Base-by-base conservation (phyloP, 2,329 filamentous ascomycete genomes). In the Neoscytalidium dimidiatum region DNA sequence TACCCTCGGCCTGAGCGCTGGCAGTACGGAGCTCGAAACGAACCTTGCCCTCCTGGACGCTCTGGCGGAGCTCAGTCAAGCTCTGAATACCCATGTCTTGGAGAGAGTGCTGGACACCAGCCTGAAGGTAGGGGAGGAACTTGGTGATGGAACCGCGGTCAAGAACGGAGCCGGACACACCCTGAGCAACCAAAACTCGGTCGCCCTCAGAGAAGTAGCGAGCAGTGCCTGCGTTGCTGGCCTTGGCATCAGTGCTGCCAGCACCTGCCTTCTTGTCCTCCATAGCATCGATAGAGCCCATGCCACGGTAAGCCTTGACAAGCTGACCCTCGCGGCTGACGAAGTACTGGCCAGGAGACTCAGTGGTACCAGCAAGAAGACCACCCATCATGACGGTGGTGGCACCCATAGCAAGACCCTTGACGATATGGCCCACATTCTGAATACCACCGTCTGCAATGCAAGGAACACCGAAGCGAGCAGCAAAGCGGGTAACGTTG, bases 321-420 rank as follows among this genome's bases (percentile, higher is more conserved):
- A 99, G 89, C 86, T 98, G 96, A 69, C 95, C 95, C 81, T 98
- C 94, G 67, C 92, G 90, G 75, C 92, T 96, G 71, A 99, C 92
- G 75, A 96, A 98, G 71, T 96, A 98, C 70, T 94, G 94, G 69
- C 95, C 96, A 38, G 95, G 95, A 41, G 94, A 98, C 82, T 99
- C 95, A 46, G 94, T 97, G 68, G 95, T 98, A 77, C 96, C 95
- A 58, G 95, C 95, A 69, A 99, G 87, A 62, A 99, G 89, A 82
- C 95, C 96, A 73, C 95, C 95, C 95, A 99, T 99, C 95, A 99
- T 99, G 78, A 99, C 90, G 41, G 94, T 96, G 51, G 92, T 92
- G 66, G 95, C 95, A 71, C 95, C 95, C 69, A 99, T 89, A 52
- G 95, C 90, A 70, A 99, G 89, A 77, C 94, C 94, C 86, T 99